Evolutionary conservation across 306 rosid species (phyloP).

Genomic region (Senna siamea): DNA sequence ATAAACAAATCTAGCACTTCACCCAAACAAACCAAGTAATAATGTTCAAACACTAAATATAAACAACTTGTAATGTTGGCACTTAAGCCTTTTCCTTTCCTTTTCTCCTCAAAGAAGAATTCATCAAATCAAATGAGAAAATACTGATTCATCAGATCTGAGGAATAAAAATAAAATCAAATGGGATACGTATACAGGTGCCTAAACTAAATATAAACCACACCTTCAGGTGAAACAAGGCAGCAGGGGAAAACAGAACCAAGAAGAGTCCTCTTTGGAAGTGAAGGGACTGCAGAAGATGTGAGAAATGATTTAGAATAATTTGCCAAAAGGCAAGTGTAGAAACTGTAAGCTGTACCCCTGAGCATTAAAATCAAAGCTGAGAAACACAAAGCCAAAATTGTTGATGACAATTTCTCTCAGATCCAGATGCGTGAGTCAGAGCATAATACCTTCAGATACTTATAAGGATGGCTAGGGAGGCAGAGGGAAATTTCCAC

Average conservation of each 20-base stretch:
- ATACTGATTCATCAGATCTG: too few species aligned
- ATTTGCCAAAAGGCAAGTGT: conserved; percentile 27
- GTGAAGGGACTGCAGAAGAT: conserved; percentile 17
- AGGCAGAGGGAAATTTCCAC: not conserved
- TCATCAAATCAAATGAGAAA: too few species aligned
- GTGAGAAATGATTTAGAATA: conserved; percentile 22
- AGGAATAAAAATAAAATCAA: not conserved
- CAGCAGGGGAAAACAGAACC: conserved; percentile 14
- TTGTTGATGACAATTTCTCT: not conserved
- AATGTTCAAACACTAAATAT: not conserved
- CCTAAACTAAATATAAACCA: not conserved
- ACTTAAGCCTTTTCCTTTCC: not conserved
- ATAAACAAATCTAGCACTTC: not conserved
- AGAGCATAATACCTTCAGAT: not conserved
- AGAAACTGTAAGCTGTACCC: conserved; percentile 26
- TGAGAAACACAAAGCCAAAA: not conserved
- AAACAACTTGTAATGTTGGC: not conserved
- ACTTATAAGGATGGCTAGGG: not conserved
- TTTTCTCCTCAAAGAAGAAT: not conserved
- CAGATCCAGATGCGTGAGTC: too few species aligned
- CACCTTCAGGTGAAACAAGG: conserved; percentile 33
- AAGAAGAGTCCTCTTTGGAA: conserved; percentile 20
- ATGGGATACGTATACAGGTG: not conserved
- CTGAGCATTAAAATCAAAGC: conserved; percentile 38
- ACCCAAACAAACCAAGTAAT: not conserved